These are phyloP conservation scores for Naganishia vishniacii DNA, from an alignment of 768 basidiomycete genomes.

Conservation along the genomic window DNA sequence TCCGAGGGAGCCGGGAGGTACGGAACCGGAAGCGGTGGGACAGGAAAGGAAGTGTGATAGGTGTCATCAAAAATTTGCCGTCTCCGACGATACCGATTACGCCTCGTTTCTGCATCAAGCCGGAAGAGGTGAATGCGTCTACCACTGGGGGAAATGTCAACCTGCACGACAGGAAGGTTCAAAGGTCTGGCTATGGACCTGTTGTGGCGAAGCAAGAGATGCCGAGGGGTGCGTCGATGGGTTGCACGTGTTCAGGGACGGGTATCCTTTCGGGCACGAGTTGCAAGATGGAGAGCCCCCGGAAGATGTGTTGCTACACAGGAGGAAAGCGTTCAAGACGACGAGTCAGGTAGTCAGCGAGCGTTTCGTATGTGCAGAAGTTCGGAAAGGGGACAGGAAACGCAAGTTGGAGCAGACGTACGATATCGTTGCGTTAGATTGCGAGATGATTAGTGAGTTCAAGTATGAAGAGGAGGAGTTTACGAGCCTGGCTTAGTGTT, in stretches of 20 bases:
- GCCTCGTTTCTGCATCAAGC: conserved; percentile 48
- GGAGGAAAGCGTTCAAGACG: conserved; percentile 36
- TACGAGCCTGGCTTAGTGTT: not conserved
- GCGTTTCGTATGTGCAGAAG: not conserved
- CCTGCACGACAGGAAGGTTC: conserved; percentile 64
- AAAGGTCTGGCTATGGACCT: conserved; percentile 54
- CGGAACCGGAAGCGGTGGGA: conserved; percentile 59
- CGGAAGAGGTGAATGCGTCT: conserved; percentile 61
- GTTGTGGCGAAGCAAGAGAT: conserved; percentile 39
- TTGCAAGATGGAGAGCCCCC: conserved; percentile 31
- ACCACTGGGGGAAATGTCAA: conserved; percentile 75
- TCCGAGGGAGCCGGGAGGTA: conserved; percentile 64
- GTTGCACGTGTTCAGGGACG: conserved; percentile 87
- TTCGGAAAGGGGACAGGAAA: conserved; percentile 1
- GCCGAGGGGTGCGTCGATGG: conserved; percentile 40
- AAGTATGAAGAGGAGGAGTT: not conserved
- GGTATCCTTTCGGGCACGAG: conserved; percentile 51
- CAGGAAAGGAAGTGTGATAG: conserved; percentile 66
- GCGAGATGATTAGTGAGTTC: conserved; percentile 71
- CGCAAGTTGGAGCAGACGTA: conserved; percentile 43
- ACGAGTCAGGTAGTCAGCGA: conserved; percentile 32
- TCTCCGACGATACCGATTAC: conserved; percentile 54
- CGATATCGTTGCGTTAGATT: conserved; percentile 84
- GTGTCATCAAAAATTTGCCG: conserved; percentile 65
- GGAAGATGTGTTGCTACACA: conserved; percentile 36